These are phyloP conservation scores for Isoetes taiwanensis DNA, from an alignment of 75 land plant genomes.

Conservation along the genomic window DNA sequence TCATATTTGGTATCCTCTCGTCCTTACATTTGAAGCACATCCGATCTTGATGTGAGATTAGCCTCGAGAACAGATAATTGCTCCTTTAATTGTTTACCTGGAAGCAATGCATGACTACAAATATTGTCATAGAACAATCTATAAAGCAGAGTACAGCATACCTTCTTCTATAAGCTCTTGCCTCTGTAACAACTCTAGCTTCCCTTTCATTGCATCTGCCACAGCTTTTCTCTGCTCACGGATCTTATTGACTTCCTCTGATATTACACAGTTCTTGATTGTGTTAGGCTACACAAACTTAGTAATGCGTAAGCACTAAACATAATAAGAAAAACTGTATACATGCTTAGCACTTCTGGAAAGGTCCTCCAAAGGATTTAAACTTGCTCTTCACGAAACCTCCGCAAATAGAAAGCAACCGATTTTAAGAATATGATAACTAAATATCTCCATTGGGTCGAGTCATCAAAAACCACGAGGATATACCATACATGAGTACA, in stretches of 20 bases:
- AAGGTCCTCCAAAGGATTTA: no score
- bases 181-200: constrained; percentile 60
- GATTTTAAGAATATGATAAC: no score
- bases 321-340: no score
- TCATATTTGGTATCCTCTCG: constrained; percentile 82
- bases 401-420: no score
- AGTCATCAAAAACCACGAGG: no score
- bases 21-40: constrained; percentile 70
- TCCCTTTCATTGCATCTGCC: constrained; percentile 87
- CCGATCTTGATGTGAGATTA: constrained; percentile 42
- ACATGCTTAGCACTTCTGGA: no score
- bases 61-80: constrained; percentile 49
- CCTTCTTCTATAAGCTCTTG: constrained; percentile 79
- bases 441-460: no score
- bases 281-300: no score
- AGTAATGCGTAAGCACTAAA: no score
- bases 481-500: no score
- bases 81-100: constrained; percentile 86
- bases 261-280: no score
- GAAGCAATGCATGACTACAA: neutral
- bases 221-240: constrained; percentile 78
- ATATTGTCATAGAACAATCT: neutral
- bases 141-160: neutral
- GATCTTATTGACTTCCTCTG: constrained; percentile 79
- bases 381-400: no score